These are phyloP conservation scores for Leccinellum luteum DNA, from an alignment of 768 basidiomycete genomes.

Conservation along the genomic window DNA sequence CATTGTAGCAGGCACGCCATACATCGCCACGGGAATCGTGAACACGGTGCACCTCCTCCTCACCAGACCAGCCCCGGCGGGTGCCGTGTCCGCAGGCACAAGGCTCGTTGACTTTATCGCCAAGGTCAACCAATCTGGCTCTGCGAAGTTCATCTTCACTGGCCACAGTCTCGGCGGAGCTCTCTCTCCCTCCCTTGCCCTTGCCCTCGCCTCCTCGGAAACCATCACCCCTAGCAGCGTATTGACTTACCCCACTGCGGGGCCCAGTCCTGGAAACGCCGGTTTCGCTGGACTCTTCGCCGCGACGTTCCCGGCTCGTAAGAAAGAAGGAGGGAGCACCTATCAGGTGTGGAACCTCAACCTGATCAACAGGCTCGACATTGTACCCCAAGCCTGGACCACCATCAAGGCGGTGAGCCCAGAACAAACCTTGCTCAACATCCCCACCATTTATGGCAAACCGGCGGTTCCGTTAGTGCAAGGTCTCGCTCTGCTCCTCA, in stretches of 20 bases:
- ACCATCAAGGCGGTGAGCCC: not conserved
- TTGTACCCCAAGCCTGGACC: constrained; percentile 16
- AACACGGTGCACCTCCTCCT: not conserved
- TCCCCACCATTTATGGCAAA: not conserved
- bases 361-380: constrained; percentile 9
- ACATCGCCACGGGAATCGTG: constrained; percentile 5
- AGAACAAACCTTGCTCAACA: constrained; percentile 1
- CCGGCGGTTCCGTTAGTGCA: not conserved
- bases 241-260: constrained; percentile 8
- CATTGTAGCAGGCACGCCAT: not conserved
- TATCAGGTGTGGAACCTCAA: constrained; percentile 16
- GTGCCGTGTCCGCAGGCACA: not conserved
- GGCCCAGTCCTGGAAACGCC: constrained; percentile 11
- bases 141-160: constrained; percentile 6
- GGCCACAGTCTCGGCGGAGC: constrained; percentile 14
- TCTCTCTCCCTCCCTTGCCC: constrained; percentile 10
- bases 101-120: constrained; percentile 5
- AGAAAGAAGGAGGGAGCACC: not conserved
- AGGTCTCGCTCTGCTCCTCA: not conserved
- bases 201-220: not conserved
- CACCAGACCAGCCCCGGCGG: not conserved
- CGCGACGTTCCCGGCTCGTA: not conserved
- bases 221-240: not conserved
- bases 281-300: constrained; percentile 1
- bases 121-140: not conserved